Evolutionary conservation across 176 grass and related monocot species (phyloP), one percentile per base, ranked within the genome.

Genomic region (Eremochloa ophiuroides): DNA sequence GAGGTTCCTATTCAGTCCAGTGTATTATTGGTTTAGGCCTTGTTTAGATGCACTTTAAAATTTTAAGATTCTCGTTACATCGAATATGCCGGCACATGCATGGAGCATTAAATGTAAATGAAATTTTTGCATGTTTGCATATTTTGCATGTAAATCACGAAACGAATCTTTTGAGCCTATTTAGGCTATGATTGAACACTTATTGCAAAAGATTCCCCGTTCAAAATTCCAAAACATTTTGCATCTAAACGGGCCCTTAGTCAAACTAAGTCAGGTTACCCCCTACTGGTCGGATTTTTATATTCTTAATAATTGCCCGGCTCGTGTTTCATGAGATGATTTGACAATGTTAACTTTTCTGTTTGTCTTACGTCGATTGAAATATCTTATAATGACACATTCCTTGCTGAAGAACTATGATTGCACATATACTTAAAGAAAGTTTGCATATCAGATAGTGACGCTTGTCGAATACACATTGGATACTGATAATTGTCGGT

Each of bases 281-380:
- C 14, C 28, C 11, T 66, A 23, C 37, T 71, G 13, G 15, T 23
- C 22, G 22, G 48, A 37, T 27, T 64, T 17, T 17, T 43, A 35
- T 73, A 51, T 71, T 23, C 6, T 10, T 43, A 66, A 64, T 62
- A 35, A 77, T 66, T 80, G 10, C 11, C 10, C 30, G 14, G 23
- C 31, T n/a, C 73, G 1, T 77, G 53, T 48, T 78, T 33, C 35
- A 87, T 75, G 55, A 80, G 77, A 93, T 78, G 46, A 43, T 67
- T 82, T 29, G 40, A 34, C 67, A 78, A 62, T 87, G 22, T 29
- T 66, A 62, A 42, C 41, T 4, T 50, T 50, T 71, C 71, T 58
- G 20, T 44, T 80, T 44, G 39, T 41, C 66, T 67, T 66, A 58
- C n/a, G 15, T 16, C 1, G 30, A 66, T 35, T 7, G n/a, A 69